Evolutionary conservation across 139 green algal genomes (phyloP), one percentile per base, ranked within the genome.

Genomic region (Pleodorina starrii): DNA sequence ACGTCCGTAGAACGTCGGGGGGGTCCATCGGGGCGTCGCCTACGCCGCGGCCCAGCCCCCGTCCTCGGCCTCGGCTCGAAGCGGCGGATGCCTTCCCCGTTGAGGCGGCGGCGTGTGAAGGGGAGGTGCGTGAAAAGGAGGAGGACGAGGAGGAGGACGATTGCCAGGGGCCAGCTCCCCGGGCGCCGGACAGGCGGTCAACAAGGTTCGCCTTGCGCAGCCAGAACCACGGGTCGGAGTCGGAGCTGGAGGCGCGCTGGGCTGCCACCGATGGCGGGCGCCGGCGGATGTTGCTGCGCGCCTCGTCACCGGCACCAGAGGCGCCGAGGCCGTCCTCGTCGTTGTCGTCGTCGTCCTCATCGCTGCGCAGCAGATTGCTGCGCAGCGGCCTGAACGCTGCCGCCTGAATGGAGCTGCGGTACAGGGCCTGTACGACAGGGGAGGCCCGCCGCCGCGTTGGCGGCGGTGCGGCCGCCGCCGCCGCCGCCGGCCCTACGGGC

Each of bases 211-310:
- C 59, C 60, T 87, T 87, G 17, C 12, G n/a, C 57, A 87, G 42
- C 80, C 80, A 87, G 80, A 44, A 87, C 42, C 25, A 48, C 21
- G 80, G 80, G 80, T 87, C 60, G 21, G 60, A 60, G 43, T 87
- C 60, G 57, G 32, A 5, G 27, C 38, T 86, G 76, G 5, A 84
- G 12, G 35, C 0, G n/a, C 1, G 2, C 1, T 43, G 10, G 29
- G 44, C 42, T 19, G 17, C 71, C 40, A 32, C 72, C 72, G 43
- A 1, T 66, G 54, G 54, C 54, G 54, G 54, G 17, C n/a, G 51
- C 14, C 51, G 17, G 51, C 51, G 51, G 51, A 66, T 9, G 54
- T 25, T 66, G 54, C n/a, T n/a, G n/a, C n/a, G 29, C 25, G 72
- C 72, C 19, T 19, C 72, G 27, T 25, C 42, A 35, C 40, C 5